These are phyloP conservation scores for Perkinsus chesapeaki DNA, from an alignment of 169 alveolate species.

Conservation along the genomic window DNA sequence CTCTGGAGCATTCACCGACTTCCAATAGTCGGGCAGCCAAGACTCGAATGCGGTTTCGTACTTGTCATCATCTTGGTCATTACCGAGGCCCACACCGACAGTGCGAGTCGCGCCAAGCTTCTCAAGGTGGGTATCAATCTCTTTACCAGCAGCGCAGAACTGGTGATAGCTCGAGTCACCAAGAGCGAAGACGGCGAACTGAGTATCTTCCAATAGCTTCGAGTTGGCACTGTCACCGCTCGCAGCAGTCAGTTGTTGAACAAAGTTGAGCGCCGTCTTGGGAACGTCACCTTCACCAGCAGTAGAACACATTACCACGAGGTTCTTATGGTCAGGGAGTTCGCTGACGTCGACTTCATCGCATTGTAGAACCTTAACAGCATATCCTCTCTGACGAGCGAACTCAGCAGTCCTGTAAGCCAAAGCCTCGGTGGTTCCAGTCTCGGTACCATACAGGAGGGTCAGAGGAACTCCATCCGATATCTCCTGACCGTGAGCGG, in stretches of 20 bases:
- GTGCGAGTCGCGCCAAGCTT: slow-evolving; percentile 35
- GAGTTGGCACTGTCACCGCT: neutral
- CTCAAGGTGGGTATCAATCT: slow-evolving; percentile 23
- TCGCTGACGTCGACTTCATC: neutral
- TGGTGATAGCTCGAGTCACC: slow-evolving; percentile 36
- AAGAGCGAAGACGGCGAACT: slow-evolving; percentile 29
- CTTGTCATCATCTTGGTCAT: slow-evolving; percentile 39
- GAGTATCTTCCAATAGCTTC: neutral
- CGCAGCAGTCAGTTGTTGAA: neutral
- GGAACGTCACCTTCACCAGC: slow-evolving; percentile 10
- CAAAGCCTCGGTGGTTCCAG: slow-evolving; percentile 3
- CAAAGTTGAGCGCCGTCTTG: neutral
- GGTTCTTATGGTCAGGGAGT: neutral
- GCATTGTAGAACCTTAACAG: neutral
- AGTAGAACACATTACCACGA: neutral
- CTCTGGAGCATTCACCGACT: slow-evolving; percentile 29
- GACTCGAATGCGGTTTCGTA: slow-evolving; percentile 32
- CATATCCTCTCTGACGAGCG: neutral
- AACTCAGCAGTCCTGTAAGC: slow-evolving; percentile 3
- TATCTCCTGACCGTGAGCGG: neutral
- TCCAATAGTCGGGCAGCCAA: slow-evolving; percentile 36
- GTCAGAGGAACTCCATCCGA: neutral
- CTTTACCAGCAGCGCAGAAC: slow-evolving; percentile 35
- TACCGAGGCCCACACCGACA: slow-evolving; percentile 32
- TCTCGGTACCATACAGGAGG: slow-evolving; percentile 8